Evolutionary conservation across 805 yeast species (phyloP), one percentile per base, ranked within the genome.

Genomic region (Tetrapisispora taiwanensis): DNA sequence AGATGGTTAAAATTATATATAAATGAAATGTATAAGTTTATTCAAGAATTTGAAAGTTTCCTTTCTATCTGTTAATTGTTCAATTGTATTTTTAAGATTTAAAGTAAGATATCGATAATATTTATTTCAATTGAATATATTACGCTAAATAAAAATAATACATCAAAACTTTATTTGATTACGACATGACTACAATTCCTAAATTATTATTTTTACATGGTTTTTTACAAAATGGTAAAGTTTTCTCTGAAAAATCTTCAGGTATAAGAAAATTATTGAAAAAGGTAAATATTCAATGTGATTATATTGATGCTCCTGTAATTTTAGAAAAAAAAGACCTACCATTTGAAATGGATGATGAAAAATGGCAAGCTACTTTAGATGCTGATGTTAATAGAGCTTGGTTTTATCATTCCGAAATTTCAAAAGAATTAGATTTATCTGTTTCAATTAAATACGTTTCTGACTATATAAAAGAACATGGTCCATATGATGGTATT

Each of bases 191-290:
- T 22, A 27, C 50, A 12, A 46, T 32, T 24, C 56, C 61, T 39
- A 79, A 79, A 52, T 71, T 90, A 24, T 69, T 90, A n/a, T 90
- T 92, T 63, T 68, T 92, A 26, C 98, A 90, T 52, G 97, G 98
- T 0, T 88, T 80, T 63, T 78, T 89, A 14, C 95, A 90, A 69
- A 82, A 80, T 49, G 90, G 90, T 7, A 73, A 81, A 35, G 72
- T 81, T 13, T 90, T 90, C 65, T 82, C 94, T 44, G 85, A 83
- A 53, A 90, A 92, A 62, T 81, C 96, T 0, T 80, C 95, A 1
- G 97, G 95, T 3, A 72, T 90, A 24, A 73, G 97, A 50, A 90
- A 92, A 55, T 74, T 79, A 36, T 67, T 92, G 47, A 73, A 76
- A 56, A 69, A 69, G 48, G 69, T 75, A 30, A 79, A 85, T 39